Conservation (phyloP, 2,329 filamentous ascomycete genomes). For the Botrytis fragariae region DNA sequence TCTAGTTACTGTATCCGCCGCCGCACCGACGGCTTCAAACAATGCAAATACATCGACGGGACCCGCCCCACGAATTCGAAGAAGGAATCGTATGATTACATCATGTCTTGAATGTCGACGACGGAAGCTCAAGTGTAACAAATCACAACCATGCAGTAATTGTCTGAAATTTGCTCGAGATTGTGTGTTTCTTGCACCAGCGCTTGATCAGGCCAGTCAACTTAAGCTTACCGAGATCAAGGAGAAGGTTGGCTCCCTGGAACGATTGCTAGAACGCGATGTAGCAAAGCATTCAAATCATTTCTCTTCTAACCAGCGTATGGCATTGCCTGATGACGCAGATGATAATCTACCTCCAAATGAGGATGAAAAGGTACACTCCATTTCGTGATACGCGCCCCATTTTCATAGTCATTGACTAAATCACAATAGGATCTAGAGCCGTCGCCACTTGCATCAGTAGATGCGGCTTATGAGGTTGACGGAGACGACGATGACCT, state of each 20-base stretch:
- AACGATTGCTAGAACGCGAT: conserved; percentile 67
- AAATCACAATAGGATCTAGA: conserved; percentile 48
- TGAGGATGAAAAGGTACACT: conserved; percentile 52
- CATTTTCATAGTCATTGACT: neutral
- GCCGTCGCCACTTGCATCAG: conserved; percentile 58
- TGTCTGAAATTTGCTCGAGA: conserved; percentile 45
- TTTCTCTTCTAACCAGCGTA: conserved; percentile 22
- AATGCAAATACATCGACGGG: neutral
- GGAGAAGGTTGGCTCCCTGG: conserved; percentile 71
- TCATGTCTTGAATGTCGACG: conserved; percentile 70
- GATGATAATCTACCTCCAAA: conserved; percentile 45
- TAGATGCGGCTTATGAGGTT: conserved; percentile 67
- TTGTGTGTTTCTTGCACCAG: conserved; percentile 42
- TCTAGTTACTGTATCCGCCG: conserved; percentile 6
- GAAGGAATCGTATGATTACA: conserved; percentile 64
- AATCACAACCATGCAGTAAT: conserved; percentile 62
- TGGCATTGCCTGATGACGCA: conserved; percentile 46
- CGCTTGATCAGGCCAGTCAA: conserved; percentile 66
- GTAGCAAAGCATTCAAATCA: conserved; percentile 50
- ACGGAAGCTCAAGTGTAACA: conserved; percentile 77
- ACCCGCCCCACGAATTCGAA: conserved; percentile 31
- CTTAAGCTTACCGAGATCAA: conserved; percentile 73
- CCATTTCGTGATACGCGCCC: neutral
- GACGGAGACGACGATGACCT: conserved; percentile 63
- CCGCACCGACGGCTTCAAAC: conserved; percentile 14